These are phyloP conservation scores for Populus hybrid DNA, from an alignment of 441 rosid species.

Conservation along the genomic window DNA sequence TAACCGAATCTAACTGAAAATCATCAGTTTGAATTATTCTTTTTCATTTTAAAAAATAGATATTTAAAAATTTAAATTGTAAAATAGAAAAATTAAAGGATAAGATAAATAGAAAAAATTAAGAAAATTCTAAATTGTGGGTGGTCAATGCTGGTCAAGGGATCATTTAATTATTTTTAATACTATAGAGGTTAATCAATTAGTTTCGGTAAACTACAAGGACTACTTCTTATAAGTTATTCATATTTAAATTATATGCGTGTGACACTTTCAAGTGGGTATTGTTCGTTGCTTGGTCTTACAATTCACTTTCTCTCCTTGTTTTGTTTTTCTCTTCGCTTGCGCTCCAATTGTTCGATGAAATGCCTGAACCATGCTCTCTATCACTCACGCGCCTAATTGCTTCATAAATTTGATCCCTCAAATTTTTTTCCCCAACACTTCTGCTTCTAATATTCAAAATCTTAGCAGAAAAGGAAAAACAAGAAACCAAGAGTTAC, in stretches of 20 bases:
- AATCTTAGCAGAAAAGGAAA: conserved; percentile 1
- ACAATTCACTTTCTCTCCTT: background rate
- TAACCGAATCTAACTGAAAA: too few relatives aligned
- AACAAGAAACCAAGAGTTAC: conserved; percentile 13
- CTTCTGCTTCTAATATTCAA: conserved; percentile 19
- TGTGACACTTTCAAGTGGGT: background rate
- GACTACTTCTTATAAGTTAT: too few relatives aligned
- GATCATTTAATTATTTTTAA: too few relatives aligned
- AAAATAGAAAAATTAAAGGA: too few relatives aligned
- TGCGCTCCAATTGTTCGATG: conserved; percentile 49
- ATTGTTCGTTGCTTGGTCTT: background rate
- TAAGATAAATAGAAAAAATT: too few relatives aligned
- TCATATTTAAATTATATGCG: background rate
- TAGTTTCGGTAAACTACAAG: too few relatives aligned
- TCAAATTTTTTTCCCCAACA: background rate
- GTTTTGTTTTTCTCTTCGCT: background rate
- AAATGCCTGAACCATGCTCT: conserved; percentile 87
- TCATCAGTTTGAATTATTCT: too few relatives aligned
- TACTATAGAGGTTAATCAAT: too few relatives aligned
- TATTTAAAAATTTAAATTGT: too few relatives aligned
- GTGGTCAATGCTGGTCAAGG: background rate
- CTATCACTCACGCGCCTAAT: conserved; percentile 31
- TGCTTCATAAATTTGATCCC: conserved; percentile 33
- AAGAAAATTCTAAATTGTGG: background rate
- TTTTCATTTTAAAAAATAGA: too few relatives aligned